These are phyloP conservation scores for Xylaria telfairii DNA, from an alignment of 495 filamentous ascomycete genomes.

Conservation along the genomic window DNA sequence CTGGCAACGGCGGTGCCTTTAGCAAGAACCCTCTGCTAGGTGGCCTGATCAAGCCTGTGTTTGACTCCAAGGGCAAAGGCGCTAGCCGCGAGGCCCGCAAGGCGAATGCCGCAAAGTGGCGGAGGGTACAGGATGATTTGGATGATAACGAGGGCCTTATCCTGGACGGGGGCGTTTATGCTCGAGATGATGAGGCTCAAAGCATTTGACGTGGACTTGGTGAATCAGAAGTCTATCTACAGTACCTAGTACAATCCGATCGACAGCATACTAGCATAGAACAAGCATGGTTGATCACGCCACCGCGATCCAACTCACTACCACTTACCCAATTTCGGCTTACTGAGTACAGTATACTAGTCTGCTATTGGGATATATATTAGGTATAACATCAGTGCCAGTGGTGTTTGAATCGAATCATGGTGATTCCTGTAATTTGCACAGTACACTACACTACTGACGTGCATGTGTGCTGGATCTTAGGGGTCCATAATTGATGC, in stretches of 20 bases:
- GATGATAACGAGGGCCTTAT: constrained; percentile 94
- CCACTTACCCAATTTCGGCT: no score
- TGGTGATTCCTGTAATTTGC: no score
- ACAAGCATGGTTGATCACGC: not conserved
- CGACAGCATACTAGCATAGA: not conserved
- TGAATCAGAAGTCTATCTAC: not conserved
- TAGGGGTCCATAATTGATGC: no score
- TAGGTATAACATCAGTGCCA: no score
- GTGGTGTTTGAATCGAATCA: no score
- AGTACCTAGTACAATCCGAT: no score
- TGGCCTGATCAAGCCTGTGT: constrained; percentile 79
- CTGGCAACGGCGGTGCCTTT: constrained; percentile 65
- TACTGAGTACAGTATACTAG: no score
- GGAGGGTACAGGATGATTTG: constrained; percentile 88
- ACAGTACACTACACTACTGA: no score
- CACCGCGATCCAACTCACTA: not conserved
- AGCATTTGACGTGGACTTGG: constrained; percentile 12
- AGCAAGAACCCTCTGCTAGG: constrained; percentile 85
- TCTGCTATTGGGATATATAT: no score
- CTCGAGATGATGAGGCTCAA: constrained; percentile 40
- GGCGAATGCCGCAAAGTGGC: constrained; percentile 68
- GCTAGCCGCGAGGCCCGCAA: constrained; percentile 44
- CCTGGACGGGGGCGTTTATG: constrained; percentile 80
- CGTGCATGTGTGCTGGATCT: no score
- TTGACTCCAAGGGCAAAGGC: constrained; percentile 60